A percentile compares a stretch with the other conserved stretches of the same genome.
Conservation (phyloP, 805 yeast genomes). For the Barnettozyma californica region DNA sequence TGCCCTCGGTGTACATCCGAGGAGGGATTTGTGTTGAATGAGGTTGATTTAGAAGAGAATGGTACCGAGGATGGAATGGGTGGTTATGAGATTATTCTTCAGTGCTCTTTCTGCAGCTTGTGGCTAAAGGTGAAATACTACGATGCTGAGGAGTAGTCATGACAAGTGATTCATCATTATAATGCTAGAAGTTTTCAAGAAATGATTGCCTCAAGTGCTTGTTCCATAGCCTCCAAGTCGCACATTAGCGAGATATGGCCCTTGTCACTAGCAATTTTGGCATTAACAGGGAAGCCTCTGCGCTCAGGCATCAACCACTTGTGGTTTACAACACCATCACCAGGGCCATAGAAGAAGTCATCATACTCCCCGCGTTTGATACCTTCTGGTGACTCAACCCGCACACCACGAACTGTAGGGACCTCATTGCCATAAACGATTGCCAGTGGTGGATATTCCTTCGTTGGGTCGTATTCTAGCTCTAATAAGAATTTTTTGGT, state of each 20-base stretch:
- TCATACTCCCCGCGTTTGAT: conserved; percentile 67
- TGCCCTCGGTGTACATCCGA: conserved; percentile 63
- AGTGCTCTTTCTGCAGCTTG: conserved; percentile 77
- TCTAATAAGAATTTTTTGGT: conserved; percentile 55
- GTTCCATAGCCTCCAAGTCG: conserved; percentile 66
- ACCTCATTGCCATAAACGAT: conserved; percentile 75
- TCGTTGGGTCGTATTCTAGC: conserved; percentile 46
- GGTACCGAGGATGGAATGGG: conserved; percentile 45
- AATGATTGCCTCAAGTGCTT: conserved; percentile 59
- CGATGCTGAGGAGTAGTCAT: conserved; percentile 33
- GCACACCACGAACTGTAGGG: conserved; percentile 81
- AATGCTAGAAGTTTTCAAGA: background rate
- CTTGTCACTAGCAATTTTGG: conserved; percentile 52
- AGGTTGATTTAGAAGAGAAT: conserved; percentile 50
- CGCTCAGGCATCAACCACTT: conserved; percentile 76
- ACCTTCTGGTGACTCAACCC: conserved; percentile 56
- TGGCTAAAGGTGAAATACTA: conserved; percentile 76
- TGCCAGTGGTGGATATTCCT: conserved; percentile 77
- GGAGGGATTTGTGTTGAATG: conserved; percentile 54
- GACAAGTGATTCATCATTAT: background rate
- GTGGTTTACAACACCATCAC: conserved; percentile 90
- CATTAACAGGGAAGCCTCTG: conserved; percentile 68
- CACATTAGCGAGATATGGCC: conserved; percentile 83
- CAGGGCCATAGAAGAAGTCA: conserved; percentile 79
- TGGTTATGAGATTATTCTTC: conserved; percentile 64